Evolutionary conservation across 148 eudicot genomes (phyloP), one percentile per base, ranked within the genome.

Genomic region (Amaranthus cruentus): DNA sequence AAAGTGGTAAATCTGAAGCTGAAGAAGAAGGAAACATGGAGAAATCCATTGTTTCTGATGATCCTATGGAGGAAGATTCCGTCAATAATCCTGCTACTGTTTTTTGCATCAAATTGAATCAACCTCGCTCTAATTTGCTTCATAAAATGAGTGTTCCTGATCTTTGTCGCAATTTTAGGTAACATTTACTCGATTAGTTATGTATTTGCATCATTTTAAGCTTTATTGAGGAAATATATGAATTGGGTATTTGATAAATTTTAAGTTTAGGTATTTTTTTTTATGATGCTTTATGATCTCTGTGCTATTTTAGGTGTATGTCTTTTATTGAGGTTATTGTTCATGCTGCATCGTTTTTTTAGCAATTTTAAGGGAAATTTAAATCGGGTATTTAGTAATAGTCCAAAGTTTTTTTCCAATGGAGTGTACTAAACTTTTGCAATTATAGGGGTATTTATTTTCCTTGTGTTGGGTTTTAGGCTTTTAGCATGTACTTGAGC

Each of bases 121-220:
- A 94, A 75, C 97, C 97, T 0, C 81, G 84, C 72, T 87, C 93
- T 6, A 88, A 88, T 88, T 91, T 94, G 86, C 75, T 81, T 71
- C 93, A 91, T 54, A 94, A 90, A 71, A 94, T 94, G 98, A 91
- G 93, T 64, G 98, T 94, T 75, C 98, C 98, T 55, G 97, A 94
- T 58, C 97, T 94, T 9, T 94, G 98, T 83, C 91, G 98, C 57
- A 94, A 89, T 84, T 94, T 94, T 72, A 94, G 98, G 98, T 92
- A 76, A 21, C 43, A 58, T 73, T 56, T 56, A 46, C 18, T 53
- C 12, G 38, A 28, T 28, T 0, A 28, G 38, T 28, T 28, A 28
- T 28, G 38, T 28, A 21, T 62, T 72, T 48, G 53, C 10, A 10
- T 66, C 6, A 43, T 47, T 53, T 73, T 51, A 14, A 9, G 53